phyloP scores from a whole-genome alignment of 306 rosid species.

The Dryas drummondii region DNA sequence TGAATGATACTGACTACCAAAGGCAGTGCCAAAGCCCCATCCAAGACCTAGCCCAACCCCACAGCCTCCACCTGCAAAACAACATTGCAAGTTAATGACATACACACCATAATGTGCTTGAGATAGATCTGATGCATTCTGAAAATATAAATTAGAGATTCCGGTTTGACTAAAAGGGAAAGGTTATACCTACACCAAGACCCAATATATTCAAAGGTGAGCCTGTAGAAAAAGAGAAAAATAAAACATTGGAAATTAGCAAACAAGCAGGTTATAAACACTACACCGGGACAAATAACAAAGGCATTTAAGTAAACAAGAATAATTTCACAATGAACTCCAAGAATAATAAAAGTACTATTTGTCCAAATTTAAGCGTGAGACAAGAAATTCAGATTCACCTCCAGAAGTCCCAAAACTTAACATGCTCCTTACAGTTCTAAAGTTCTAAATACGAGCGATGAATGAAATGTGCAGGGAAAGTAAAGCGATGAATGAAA shows the following conservation, averaged over 20 bases:
- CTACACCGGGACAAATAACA: not conserved
- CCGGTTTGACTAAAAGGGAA: slow-evolving; percentile 12
- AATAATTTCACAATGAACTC: not conserved
- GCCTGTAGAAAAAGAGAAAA: slow-evolving; percentile 43
- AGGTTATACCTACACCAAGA: slow-evolving; percentile 75
- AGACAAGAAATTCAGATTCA: too few relatives aligned
- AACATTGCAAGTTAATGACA: slow-evolving; percentile 16
- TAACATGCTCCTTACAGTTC: too few relatives aligned
- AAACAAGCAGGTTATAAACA: slow-evolving; percentile 7
- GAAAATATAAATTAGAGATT: slow-evolving; percentile 5
- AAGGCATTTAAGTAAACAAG: not conserved
- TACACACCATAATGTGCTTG: not conserved
- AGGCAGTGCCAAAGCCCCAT: slow-evolving; percentile 97
- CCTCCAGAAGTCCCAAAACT: too few relatives aligned
- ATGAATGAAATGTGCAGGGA: not conserved
- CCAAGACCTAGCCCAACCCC: slow-evolving; percentile 98
- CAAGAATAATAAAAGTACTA: too few relatives aligned
- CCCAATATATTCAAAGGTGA: slow-evolving; percentile 89
- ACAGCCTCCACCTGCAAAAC: slow-evolving; percentile 90
- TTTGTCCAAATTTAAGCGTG: not conserved
- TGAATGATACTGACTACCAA: slow-evolving; percentile 76
- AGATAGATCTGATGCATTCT: not conserved
- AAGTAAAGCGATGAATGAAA: too few relatives aligned
- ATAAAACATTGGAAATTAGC: slow-evolving; percentile 24
- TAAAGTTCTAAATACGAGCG: too few relatives aligned